Percentiles rank a stretch among this genome's conserved stretches.
Evolutionary conservation across 2,329 filamentous ascomycete genomes (phyloP).

Genomic region (Aspergillus brunneoviolaceus): DNA sequence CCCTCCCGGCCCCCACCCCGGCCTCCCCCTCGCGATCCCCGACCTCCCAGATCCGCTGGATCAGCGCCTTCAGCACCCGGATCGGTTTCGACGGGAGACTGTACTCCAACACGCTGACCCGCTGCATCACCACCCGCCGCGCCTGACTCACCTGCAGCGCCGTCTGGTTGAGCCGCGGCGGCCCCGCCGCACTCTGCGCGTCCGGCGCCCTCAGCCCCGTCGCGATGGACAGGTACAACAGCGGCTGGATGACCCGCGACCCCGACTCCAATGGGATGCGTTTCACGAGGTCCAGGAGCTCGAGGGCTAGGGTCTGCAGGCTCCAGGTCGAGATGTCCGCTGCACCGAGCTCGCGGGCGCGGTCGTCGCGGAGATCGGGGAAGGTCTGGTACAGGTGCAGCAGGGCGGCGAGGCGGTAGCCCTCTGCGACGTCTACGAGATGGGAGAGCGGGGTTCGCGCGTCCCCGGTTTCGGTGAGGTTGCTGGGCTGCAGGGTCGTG

Average conservation of each 20-base stretch:
- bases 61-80: neutral
- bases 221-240: neutral
- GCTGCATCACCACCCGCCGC: neutral
- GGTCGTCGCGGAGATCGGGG: neutral
- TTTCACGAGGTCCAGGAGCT: neutral
- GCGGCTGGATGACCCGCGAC: neutral
- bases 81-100: neutral
- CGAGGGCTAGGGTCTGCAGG: neutral
- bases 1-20: neutral
- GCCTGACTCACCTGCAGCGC: neutral
- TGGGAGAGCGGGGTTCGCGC: neutral
- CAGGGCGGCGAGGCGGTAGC: neutral
- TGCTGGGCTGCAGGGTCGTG: neutral
- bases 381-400: conserved; percentile 1
- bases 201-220: neutral
- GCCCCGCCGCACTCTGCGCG: neutral
- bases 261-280: neutral
- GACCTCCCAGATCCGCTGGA: neutral
- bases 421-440: neutral
- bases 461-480: neutral
- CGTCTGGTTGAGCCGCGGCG: neutral
- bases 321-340: neutral
- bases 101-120: neutral
- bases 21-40: neutral
- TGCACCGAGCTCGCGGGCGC: neutral